Conservation (phyloP, 352 stramenopile genomes). For the Pythium volutum region DNA sequence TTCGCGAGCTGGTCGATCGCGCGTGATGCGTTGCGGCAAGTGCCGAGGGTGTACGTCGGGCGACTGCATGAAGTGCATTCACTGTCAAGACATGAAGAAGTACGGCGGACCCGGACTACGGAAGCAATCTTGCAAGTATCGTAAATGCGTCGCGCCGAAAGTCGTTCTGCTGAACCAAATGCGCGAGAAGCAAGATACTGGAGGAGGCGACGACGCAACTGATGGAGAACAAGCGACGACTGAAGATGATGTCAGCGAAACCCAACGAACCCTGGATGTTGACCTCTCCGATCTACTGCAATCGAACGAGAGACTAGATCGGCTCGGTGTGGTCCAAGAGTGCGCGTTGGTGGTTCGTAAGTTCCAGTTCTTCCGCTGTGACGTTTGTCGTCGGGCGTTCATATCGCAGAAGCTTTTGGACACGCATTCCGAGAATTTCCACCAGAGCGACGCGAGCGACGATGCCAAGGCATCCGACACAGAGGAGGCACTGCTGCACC, state of each 20-base stretch:
- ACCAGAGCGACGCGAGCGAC: not conserved
- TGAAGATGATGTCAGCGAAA: not conserved
- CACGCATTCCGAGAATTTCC: slow-evolving; percentile 31
- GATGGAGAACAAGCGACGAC: slow-evolving; percentile 1
- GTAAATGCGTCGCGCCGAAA: slow-evolving; percentile 72
- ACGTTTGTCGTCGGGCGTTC: slow-evolving; percentile 40
- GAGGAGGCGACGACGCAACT: slow-evolving; percentile 33
- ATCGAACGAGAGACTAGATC: slow-evolving; percentile 15
- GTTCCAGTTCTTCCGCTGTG: slow-evolving; percentile 51
- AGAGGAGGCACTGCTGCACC: slow-evolving; percentile 28
- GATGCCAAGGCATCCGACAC: slow-evolving; percentile 4
- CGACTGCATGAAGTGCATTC: slow-evolving; percentile 74
- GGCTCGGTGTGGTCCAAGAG: slow-evolving; percentile 47
- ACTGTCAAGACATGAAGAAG: slow-evolving; percentile 86
- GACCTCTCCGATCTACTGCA: slow-evolving; percentile 14
- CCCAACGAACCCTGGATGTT: slow-evolving; percentile 2
- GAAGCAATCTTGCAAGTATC: slow-evolving; percentile 81
- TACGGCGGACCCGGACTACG: slow-evolving; percentile 73
- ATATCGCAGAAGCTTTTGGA: slow-evolving; percentile 52
- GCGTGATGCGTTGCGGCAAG: slow-evolving; percentile 74
- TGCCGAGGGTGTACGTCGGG: slow-evolving; percentile 64
- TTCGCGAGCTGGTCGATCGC: slow-evolving; percentile 39
- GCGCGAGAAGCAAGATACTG: slow-evolving; percentile 36
- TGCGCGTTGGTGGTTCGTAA: slow-evolving; percentile 54
- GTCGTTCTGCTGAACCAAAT: slow-evolving; percentile 65